These are phyloP conservation scores for Hyaloscypha finlandica DNA, from an alignment of 495 filamentous ascomycete genomes.

Conservation along the genomic window DNA sequence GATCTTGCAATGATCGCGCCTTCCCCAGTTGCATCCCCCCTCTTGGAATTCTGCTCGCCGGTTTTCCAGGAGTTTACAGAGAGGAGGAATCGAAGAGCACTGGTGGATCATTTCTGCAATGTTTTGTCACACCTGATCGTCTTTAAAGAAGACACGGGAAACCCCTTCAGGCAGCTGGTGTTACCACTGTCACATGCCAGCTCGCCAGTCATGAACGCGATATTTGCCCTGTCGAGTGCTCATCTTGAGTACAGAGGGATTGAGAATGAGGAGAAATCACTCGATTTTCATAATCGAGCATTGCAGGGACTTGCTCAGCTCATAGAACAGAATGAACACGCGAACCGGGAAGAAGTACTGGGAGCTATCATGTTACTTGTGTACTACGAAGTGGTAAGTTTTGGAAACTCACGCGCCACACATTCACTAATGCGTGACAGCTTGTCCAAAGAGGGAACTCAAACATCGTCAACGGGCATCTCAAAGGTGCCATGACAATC, in stretches of 20 bases:
- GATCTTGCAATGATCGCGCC: conserved; percentile 48
- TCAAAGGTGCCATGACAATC: conserved; percentile 61
- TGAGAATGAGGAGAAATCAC: conserved; percentile 55
- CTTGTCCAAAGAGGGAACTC: conserved; percentile 59
- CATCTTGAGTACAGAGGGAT: conserved; percentile 60
- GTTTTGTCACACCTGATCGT: conserved; percentile 64
- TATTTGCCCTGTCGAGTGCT: conserved; percentile 59
- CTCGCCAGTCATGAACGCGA: conserved; percentile 57
- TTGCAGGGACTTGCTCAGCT: conserved; percentile 58
- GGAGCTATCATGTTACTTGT: conserved; percentile 63
- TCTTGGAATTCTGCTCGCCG: conserved; percentile 52
- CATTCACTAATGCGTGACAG: conserved; percentile 35
- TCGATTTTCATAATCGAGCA: conserved; percentile 60
- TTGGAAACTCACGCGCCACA: background rate
- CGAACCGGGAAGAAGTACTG: conserved; percentile 56
- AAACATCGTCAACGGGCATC: conserved; percentile 59
- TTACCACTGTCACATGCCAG: conserved; percentile 56
- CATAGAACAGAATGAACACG: conserved; percentile 53
- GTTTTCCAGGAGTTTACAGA: conserved; percentile 57
- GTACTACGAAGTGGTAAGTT: conserved; percentile 63
- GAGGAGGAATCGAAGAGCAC: conserved; percentile 52
- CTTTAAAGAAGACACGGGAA: conserved; percentile 62
- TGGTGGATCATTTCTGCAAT: conserved; percentile 65
- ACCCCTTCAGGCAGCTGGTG: conserved; percentile 63
- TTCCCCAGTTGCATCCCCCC: conserved; percentile 46